Base-by-base conservation (phyloP, 2,329 filamentous ascomycete genomes). In the Diaporthe batatas region DNA sequence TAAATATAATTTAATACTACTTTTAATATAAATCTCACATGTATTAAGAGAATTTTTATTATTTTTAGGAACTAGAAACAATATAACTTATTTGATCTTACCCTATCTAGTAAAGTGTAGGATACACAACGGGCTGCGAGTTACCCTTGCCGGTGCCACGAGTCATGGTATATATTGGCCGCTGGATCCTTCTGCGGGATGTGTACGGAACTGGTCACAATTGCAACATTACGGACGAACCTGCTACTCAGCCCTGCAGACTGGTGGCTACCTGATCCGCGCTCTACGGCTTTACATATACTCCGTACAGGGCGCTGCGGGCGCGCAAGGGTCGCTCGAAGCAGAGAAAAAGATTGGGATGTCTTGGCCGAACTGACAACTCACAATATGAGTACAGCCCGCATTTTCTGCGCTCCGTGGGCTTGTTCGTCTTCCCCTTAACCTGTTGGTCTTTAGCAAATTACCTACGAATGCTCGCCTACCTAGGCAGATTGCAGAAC, bases 321-420 rank as follows among this genome's bases (percentile, higher is more conserved):
- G n/a, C 57, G 39, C 14, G 55, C 21, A 34, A 59, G 55, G 55
- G 14, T 5, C 14, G 16, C 7, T 47, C 6, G 44, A 47, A 21
- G 44, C 5, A 25, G 7, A 42, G 57, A n/a, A 16, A 25, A 25
- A 14, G 10, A 12, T 6, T 42, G 34, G 21, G 25, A 18, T 64
- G 42, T 34, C 59, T 64, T 49, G 42, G 59, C 39, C 44, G 42
- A 64, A 64, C n/a, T 49, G 25, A 64, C 42, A 2, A 47, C 14
- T 64, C 36, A 59, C 36, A 59, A 3, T 34, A 34, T 42, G 58
- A 32, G 23, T 47, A 5, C 18, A 44, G 21, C 12, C 14, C 25
- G 42, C 25, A 7, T n/a, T 23, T n/a, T 6, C 39, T 18, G 59
- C 16, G 59, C 42, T 5, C 18, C 10, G 7, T 16, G 42, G 5